A percentile compares a stretch with the other conserved stretches of the same genome.
These are phyloP conservation scores for Geotrichum reessii DNA, from an alignment of 1,139 yeast genomes.

Conservation along the genomic window DNA sequence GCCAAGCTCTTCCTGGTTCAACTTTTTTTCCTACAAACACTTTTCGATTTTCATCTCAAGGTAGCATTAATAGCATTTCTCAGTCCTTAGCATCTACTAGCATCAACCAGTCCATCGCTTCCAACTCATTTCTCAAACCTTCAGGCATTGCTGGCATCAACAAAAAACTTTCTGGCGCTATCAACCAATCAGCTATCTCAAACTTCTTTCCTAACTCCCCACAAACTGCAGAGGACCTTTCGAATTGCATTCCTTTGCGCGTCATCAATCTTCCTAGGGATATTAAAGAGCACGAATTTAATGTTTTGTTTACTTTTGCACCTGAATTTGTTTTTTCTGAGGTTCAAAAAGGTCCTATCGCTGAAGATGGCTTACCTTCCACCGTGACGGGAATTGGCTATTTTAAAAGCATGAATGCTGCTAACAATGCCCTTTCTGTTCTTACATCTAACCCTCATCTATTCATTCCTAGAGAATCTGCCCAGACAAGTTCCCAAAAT, in stretches of 20 bases:
- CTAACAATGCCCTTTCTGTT: slow-evolving; percentile 63
- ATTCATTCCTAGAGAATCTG: slow-evolving; percentile 40
- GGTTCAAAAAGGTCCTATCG: slow-evolving; percentile 37
- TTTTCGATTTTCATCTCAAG: slow-evolving; percentile 13
- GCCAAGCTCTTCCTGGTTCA: not conserved
- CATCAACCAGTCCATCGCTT: slow-evolving; percentile 8
- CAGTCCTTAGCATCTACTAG: slow-evolving; percentile 16
- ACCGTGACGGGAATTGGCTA: slow-evolving; percentile 50
- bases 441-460: slow-evolving; percentile 59
- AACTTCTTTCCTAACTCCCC: slow-evolving; percentile 14
- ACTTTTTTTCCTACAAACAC: slow-evolving; percentile 14
- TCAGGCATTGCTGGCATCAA: slow-evolving; percentile 13
- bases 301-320: slow-evolving; percentile 72
- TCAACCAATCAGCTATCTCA: slow-evolving; percentile 8
- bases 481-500: slow-evolving; percentile 18
- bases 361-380: slow-evolving; percentile 33
- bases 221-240: slow-evolving; percentile 6
- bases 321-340: slow-evolving; percentile 65
- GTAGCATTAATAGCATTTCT: slow-evolving; percentile 18
- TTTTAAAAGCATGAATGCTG: slow-evolving; percentile 59
- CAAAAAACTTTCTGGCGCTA: not conserved
- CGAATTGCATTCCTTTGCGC: slow-evolving; percentile 30
- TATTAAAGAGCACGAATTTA: slow-evolving; percentile 68
- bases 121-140: slow-evolving; percentile 8
- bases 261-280: slow-evolving; percentile 66